Percentiles rank a stretch among this genome's conserved stretches.
Conservation (phyloP, 441 rosid species). For the Brassica hybrid region DNA sequence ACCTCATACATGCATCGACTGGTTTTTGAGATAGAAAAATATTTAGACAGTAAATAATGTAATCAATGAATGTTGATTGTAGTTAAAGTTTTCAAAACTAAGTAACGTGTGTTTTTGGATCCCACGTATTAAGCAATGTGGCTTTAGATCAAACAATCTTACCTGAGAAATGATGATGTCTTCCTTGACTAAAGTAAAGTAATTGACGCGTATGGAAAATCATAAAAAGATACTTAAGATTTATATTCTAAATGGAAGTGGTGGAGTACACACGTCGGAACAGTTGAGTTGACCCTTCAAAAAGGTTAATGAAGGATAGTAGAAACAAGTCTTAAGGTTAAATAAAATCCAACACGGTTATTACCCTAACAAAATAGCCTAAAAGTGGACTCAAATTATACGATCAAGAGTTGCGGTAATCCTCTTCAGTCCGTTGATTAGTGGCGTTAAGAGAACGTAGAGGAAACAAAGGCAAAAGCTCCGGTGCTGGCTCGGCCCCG, state of each 20-base stretch:
- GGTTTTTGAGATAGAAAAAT: background rate
- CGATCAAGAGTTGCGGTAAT: conserved; percentile 9
- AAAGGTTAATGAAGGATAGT: conserved; percentile 14
- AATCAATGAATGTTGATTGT: background rate
- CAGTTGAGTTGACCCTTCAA: conserved; percentile 33
- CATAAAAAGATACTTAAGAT: background rate
- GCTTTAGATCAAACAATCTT: background rate
- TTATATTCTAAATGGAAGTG: conserved; percentile 19
- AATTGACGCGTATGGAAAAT: conserved; percentile 12
- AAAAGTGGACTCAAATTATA: no score
- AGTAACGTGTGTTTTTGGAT: background rate
- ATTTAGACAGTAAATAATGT: background rate
- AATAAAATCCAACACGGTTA: background rate
- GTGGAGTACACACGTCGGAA: conserved; percentile 37
- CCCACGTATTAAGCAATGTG: background rate
- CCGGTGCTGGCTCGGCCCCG: conserved; percentile 60
- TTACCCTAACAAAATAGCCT: background rate
- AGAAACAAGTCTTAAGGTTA: background rate
- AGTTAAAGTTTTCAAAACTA: background rate
- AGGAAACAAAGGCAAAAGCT: conserved; percentile 78
- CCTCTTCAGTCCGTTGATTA: conserved; percentile 11
- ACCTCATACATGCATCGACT: background rate
- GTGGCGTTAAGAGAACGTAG: no score
- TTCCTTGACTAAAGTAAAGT: conserved; percentile 14
- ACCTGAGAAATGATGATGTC: conserved; percentile 26